phyloP scores from a whole-genome alignment of 305 asterid genomes.

The Fraxinus greggii region DNA sequence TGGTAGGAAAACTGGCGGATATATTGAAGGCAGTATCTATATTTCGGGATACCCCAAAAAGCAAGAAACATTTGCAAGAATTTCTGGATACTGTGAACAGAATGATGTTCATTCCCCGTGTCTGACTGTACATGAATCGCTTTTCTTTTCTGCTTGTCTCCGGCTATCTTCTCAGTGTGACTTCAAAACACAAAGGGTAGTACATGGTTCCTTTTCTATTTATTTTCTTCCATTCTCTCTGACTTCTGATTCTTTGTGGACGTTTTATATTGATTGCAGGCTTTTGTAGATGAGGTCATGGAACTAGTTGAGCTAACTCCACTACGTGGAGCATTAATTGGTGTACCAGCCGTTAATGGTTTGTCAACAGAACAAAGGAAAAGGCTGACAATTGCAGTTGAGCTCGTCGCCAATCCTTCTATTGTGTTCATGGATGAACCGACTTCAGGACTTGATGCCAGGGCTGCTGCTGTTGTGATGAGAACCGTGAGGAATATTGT shows the following conservation, averaged over 20 bases:
- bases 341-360: slow-evolving; percentile 76
- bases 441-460: slow-evolving; percentile 78
- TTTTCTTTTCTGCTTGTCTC: slow-evolving; percentile 75
- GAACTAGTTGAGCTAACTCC: slow-evolving; percentile 66
- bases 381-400: slow-evolving; percentile 72
- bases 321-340: slow-evolving; percentile 57
- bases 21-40: slow-evolving; percentile 59
- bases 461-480: slow-evolving; percentile 85
- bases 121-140: slow-evolving; percentile 69
- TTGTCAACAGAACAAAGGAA: slow-evolving; percentile 77
- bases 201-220: background rate
- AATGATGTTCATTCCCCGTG: slow-evolving; percentile 79
- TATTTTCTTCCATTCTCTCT: background rate
- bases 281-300: slow-evolving; percentile 71
- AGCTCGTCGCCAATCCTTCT: slow-evolving; percentile 83
- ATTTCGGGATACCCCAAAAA: slow-evolving; percentile 84
- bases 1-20: slow-evolving; percentile 88
- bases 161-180: slow-evolving; percentile 64
- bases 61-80: slow-evolving; percentile 86
- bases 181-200: slow-evolving; percentile 55
- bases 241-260: slow-evolving; percentile 7
- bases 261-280: slow-evolving; percentile 38
- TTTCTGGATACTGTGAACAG: slow-evolving; percentile 85
- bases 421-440: slow-evolving; percentile 89
- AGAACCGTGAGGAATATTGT: slow-evolving; percentile 85